Evolutionary conservation across 2,329 filamentous ascomycete genomes (phyloP).

Genomic region (Fusarium sp.): DNA sequence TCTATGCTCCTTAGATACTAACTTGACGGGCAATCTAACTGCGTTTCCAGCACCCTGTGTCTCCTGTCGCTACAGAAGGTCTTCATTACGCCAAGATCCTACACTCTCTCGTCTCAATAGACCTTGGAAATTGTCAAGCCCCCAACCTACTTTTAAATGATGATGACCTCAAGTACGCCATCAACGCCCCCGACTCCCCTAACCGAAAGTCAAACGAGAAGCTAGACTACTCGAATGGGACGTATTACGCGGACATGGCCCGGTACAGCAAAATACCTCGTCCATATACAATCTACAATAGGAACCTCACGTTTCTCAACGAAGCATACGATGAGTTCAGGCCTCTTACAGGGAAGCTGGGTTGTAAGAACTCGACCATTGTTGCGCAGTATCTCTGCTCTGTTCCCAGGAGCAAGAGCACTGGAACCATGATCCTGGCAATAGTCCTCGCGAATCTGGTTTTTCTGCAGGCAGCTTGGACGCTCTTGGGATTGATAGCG

Average conservation of each 20-base stretch:
- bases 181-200: slow-evolving; percentile 12
- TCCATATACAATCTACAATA: background rate
- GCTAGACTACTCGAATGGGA: background rate
- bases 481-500: slow-evolving; percentile 11
- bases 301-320: slow-evolving; percentile 8
- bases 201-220: slow-evolving; percentile 9
- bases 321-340: slow-evolving; percentile 13
- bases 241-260: background rate
- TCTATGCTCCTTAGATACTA: too few relatives aligned
- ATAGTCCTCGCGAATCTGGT: slow-evolving; percentile 28
- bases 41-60: background rate
- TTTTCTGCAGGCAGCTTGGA: slow-evolving; percentile 33
- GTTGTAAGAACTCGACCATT: slow-evolving; percentile 5
- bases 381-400: slow-evolving; percentile 30
- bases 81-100: slow-evolving; percentile 21
- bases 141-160: slow-evolving; percentile 12
- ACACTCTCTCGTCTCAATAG: slow-evolving; percentile 19
- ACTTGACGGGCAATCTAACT: too few relatives aligned
- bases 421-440: slow-evolving; percentile 19
- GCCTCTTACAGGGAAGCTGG: background rate
- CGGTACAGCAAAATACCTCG: slow-evolving; percentile 14
- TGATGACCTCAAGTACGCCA: slow-evolving; percentile 19
- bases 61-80: background rate
- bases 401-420: slow-evolving; percentile 24
- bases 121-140: slow-evolving; percentile 12